Conservation (phyloP, 345 rosid genomes). For the Acer saccharum region DNA sequence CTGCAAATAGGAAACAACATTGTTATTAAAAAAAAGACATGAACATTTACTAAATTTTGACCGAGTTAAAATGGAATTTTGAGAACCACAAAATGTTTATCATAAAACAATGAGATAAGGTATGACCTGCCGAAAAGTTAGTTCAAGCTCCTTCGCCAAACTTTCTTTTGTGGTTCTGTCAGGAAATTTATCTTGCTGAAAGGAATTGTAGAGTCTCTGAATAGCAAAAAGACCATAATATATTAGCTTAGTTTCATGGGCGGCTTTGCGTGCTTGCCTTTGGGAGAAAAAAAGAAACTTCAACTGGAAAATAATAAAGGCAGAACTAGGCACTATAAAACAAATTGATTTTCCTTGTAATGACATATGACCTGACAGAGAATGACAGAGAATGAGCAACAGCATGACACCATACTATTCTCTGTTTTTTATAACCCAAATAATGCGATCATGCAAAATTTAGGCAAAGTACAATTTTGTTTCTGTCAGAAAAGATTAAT, state of each 20-base stretch:
- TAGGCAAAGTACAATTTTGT: neutral
- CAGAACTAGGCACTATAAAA: neutral
- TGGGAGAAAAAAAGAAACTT: neutral
- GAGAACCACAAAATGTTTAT: neutral
- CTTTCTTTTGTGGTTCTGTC: constrained; percentile 57
- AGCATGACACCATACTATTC: neutral
- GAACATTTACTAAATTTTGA: neutral
- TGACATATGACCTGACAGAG: neutral
- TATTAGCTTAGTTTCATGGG: neutral
- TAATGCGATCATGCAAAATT: neutral
- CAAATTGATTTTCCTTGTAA: neutral
- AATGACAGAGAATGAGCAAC: too few species aligned
- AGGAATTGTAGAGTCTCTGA: constrained; percentile 64
- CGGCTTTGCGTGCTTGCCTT: neutral
- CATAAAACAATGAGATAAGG: constrained; percentile 9
- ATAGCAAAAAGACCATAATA: constrained; percentile 15
- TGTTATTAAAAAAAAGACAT: neutral
- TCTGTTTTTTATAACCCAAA: neutral
- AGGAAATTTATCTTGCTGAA: constrained; percentile 72
- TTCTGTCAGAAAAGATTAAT: too few species aligned
- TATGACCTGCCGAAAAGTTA: constrained; percentile 66
- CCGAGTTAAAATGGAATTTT: neutral
- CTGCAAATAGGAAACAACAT: constrained; percentile 33
- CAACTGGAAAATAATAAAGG: too few species aligned
- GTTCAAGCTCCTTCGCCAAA: constrained; percentile 62